Evolutionary conservation across 805 yeast species (phyloP).

Genomic region (Wickerhamiella domercqiae): DNA sequence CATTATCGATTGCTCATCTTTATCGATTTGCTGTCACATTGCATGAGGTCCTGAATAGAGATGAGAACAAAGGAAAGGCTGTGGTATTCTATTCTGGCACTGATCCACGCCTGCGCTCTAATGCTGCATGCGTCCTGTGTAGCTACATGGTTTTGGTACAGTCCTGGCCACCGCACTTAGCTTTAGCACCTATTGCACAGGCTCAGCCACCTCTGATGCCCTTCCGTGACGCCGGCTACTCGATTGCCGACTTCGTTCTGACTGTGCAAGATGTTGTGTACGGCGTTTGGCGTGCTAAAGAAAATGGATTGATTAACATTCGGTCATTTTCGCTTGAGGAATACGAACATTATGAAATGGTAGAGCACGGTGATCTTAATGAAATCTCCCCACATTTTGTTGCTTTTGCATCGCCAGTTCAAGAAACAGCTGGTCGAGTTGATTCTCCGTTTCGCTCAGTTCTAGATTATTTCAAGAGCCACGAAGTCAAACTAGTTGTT

Average conservation of each 20-base stretch:
- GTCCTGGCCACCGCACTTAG: conserved; percentile 97
- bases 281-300: conserved; percentile 96
- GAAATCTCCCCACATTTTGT: conserved; percentile 82
- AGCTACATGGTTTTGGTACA: conserved; percentile 92
- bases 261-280: conserved; percentile 91
- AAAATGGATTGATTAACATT: conserved; percentile 72
- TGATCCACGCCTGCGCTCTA: conserved; percentile 67
- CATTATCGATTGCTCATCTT: conserved; percentile 80
- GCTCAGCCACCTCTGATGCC: conserved; percentile 87
- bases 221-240: conserved; percentile 94
- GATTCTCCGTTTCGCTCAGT: conserved; percentile 36
- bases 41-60: conserved; percentile 81
- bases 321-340: conserved; percentile 77
- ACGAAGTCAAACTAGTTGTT: conserved; percentile 76
- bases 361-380: conserved; percentile 94
- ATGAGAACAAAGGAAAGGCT: conserved; percentile 69
- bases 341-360: conserved; percentile 86
- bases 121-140: conserved; percentile 86
- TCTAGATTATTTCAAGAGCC: conserved; percentile 52
- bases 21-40: conserved; percentile 90
- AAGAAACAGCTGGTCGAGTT: conserved; percentile 18
- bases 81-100: conserved; percentile 81
- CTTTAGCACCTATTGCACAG: conserved; percentile 84
- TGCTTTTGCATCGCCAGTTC: conserved; percentile 93
- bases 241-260: conserved; percentile 84